These are phyloP conservation scores for Butyriboletus appendiculatus DNA, from an alignment of 1,284 basidiomycete genomes.

Conservation along the genomic window DNA sequence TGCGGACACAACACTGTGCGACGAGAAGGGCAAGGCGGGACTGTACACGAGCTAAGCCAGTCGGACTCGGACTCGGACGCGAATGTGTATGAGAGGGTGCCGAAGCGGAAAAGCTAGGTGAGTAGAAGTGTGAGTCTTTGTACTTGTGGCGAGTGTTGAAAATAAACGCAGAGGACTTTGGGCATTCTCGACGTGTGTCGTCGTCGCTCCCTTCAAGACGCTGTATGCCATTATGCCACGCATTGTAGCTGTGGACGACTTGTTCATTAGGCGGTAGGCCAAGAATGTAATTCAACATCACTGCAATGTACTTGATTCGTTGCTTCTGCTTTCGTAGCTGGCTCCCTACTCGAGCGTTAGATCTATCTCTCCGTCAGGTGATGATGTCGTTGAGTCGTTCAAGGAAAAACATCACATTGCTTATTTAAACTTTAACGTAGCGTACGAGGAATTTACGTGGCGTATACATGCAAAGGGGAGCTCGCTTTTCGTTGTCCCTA, in stretches of 20 bases:
- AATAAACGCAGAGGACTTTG: neutral
- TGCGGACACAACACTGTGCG: slow-evolving; percentile 1
- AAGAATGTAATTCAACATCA: neutral
- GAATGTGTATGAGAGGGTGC: slow-evolving; percentile 28
- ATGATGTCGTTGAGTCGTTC: no score
- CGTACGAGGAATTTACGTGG: no score
- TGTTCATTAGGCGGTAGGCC: neutral
- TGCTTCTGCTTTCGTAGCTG: no score
- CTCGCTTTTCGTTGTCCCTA: no score
- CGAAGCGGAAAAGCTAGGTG: slow-evolving; percentile 21
- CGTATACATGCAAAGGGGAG: no score
- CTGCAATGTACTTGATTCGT: no score
- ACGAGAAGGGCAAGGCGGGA: slow-evolving; percentile 9
- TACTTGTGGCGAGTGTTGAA: neutral
- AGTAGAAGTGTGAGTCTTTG: neutral
- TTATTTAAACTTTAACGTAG: no score
- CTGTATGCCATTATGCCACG: neutral
- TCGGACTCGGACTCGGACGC: slow-evolving; percentile 14
- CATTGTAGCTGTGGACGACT: neutral
- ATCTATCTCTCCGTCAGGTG: no score
- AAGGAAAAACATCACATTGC: no score
- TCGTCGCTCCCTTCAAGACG: neutral
- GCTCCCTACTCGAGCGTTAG: no score
- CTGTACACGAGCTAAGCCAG: slow-evolving; percentile 16
- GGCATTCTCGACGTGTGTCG: neutral